These are phyloP conservation scores for Chlorella vulgaris DNA, from an alignment of 139 green algal species.

Conservation along the genomic window DNA sequence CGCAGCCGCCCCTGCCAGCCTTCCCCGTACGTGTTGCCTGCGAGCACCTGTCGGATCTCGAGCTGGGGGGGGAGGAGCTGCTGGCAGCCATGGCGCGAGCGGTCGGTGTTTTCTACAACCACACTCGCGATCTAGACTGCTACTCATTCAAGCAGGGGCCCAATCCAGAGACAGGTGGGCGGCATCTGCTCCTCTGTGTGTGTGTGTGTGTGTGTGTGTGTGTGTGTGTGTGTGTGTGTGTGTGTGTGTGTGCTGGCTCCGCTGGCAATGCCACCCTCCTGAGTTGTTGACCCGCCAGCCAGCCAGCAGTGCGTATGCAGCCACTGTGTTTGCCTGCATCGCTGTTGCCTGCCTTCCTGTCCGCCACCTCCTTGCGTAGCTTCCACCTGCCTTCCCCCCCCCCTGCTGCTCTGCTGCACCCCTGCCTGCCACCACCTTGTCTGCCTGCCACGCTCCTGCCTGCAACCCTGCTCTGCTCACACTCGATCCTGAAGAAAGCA, in stretches of 20 bases:
- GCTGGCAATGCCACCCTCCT: background rate
- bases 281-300: background rate
- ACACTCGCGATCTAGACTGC: constrained; percentile 60
- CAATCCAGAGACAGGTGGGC: constrained; percentile 62
- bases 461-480: too few relatives aligned
- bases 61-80: constrained; percentile 37
- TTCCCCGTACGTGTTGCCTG: constrained; percentile 69
- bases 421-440: background rate
- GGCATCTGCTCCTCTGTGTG: too few relatives aligned
- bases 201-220: too few relatives aligned
- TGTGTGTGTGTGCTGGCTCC: too few relatives aligned
- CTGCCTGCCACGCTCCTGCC: background rate
- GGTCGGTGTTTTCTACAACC: constrained; percentile 84
- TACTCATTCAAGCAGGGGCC: constrained; percentile 61
- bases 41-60: constrained; percentile 39
- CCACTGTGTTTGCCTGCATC: background rate
- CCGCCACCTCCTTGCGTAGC: too few relatives aligned
- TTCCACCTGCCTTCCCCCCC: too few relatives aligned
- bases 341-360: background rate
- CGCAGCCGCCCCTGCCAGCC: constrained; percentile 49
- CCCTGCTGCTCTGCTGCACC: too few relatives aligned
- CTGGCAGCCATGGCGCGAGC: constrained; percentile 54
- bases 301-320: too few relatives aligned
- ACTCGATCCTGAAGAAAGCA: too few relatives aligned
- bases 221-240: too few relatives aligned